Conservation (phyloP, 2,329 filamentous ascomycete species). For the Chaetothyriales sp. region DNA sequence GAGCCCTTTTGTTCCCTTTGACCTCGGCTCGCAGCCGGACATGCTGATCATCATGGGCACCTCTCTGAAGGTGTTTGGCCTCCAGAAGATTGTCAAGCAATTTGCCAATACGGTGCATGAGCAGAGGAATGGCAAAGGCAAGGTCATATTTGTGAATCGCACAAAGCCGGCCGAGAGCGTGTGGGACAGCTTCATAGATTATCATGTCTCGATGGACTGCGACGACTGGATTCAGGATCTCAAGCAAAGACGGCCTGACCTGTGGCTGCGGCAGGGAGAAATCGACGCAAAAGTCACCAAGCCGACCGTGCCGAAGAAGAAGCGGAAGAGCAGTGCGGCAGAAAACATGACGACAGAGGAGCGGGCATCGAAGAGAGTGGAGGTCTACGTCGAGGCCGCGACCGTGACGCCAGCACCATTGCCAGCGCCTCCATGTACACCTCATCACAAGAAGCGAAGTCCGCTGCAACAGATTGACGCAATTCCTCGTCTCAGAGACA, state of each 20-base stretch:
- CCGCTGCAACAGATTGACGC: background rate
- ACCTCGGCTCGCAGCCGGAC: slow-evolving; percentile 51
- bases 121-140: slow-evolving; percentile 43
- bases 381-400: slow-evolving; percentile 7
- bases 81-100: slow-evolving; percentile 57
- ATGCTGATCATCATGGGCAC: slow-evolving; percentile 58
- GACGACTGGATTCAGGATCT: slow-evolving; percentile 58
- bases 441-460: background rate
- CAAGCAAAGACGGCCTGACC: slow-evolving; percentile 42
- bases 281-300: slow-evolving; percentile 17
- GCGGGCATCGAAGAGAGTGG: background rate
- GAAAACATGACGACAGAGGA: background rate
- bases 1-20: slow-evolving; percentile 54
- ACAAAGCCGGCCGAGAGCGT: slow-evolving; percentile 58
- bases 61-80: slow-evolving; percentile 55
- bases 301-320: slow-evolving; percentile 9
- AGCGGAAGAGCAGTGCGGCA: slow-evolving; percentile 9
- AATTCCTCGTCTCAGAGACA: background rate
- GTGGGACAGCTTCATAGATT: slow-evolving; percentile 61
- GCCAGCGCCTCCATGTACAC: slow-evolving; percentile 1
- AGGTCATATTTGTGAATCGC: slow-evolving; percentile 59
- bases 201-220: slow-evolving; percentile 62
- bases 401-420: background rate
- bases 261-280: slow-evolving; percentile 36
- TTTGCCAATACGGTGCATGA: slow-evolving; percentile 57